phyloP scores from a whole-genome alignment of 306 rosid species.

The Lablab purpureus region DNA sequence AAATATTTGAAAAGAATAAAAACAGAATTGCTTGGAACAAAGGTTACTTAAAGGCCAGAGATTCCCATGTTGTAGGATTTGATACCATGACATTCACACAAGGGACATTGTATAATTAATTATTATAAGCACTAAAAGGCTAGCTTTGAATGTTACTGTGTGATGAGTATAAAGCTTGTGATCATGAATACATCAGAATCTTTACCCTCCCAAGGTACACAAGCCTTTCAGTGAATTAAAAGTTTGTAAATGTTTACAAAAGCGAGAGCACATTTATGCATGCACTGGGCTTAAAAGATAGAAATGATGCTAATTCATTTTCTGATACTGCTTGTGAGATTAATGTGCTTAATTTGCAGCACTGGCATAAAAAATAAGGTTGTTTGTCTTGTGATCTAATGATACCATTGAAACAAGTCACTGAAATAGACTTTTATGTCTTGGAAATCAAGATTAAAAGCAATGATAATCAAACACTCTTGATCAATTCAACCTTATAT shows the following conservation, averaged over 20 bases:
- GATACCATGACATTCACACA: slow-evolving; percentile 48
- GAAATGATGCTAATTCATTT: neutral
- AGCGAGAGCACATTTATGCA: neutral
- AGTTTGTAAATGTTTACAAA: neutral
- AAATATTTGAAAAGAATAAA: slow-evolving; percentile 17
- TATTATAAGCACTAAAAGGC: slow-evolving; percentile 23
- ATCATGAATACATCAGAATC: neutral
- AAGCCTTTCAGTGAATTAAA: slow-evolving; percentile 24
- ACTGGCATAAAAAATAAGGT: neutral
- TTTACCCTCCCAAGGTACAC: slow-evolving; percentile 14
- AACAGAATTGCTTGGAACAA: slow-evolving; percentile 66
- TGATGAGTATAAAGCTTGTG: slow-evolving; percentile 39
- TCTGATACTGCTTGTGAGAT: neutral
- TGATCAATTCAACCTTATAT: no score
- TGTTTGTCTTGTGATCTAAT: neutral
- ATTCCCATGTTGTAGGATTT: slow-evolving; percentile 57
- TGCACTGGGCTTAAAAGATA: neutral
- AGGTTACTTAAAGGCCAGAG: slow-evolving; percentile 70
- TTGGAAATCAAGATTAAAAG: no score
- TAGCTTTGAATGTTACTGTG: neutral
- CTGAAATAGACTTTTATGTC: neutral
- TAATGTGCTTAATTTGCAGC: neutral
- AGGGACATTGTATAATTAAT: neutral
- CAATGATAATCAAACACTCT: no score
- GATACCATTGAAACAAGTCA: neutral